These are phyloP conservation scores for Fraxinus albicans DNA, from an alignment of 305 asterid species.

Conservation along the genomic window DNA sequence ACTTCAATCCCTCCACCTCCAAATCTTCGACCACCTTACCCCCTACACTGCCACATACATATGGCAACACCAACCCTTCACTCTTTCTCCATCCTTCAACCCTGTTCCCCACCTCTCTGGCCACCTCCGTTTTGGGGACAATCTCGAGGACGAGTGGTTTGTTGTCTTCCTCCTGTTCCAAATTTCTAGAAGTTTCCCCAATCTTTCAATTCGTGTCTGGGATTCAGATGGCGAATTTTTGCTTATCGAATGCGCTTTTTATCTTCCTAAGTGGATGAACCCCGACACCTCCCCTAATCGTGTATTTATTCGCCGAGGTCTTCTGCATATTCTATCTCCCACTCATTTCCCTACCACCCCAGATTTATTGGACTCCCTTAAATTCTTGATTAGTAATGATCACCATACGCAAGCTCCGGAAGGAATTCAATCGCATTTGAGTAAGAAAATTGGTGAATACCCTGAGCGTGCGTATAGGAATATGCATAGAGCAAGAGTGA, in stretches of 20 bases:
- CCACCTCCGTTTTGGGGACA: slow-evolving; percentile 81
- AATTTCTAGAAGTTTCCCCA: slow-evolving; percentile 50
- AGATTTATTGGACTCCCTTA: slow-evolving; percentile 42
- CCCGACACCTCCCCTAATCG: slow-evolving; percentile 78
- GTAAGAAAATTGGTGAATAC: slow-evolving; percentile 56
- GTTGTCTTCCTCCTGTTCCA: slow-evolving; percentile 70
- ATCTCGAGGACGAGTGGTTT: slow-evolving; percentile 94
- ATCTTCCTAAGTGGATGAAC: slow-evolving; percentile 82
- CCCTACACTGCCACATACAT: slow-evolving; percentile 54
- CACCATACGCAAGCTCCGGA: slow-evolving; percentile 43
- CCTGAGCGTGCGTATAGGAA: slow-evolving; percentile 67
- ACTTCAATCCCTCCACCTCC: slow-evolving; percentile 70
- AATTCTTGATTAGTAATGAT: slow-evolving; percentile 31
- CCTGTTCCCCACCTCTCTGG: slow-evolving; percentile 78
- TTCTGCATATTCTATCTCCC: slow-evolving; percentile 57
- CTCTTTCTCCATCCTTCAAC: slow-evolving; percentile 39
- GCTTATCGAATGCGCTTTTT: slow-evolving; percentile 77
- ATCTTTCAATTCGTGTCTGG: slow-evolving; percentile 65
- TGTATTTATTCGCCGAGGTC: slow-evolving; percentile 71
- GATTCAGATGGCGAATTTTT: slow-evolving; percentile 88
- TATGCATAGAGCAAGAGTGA: slow-evolving; percentile 61
- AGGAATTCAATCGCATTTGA: slow-evolving; percentile 58
- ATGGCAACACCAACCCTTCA: slow-evolving; percentile 87
- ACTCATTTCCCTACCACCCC: slow-evolving; percentile 47
- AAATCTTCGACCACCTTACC: slow-evolving; percentile 51